Conservation (phyloP, 2,329 filamentous ascomycete genomes). For the Aspergillus puulaauensis region DNA sequence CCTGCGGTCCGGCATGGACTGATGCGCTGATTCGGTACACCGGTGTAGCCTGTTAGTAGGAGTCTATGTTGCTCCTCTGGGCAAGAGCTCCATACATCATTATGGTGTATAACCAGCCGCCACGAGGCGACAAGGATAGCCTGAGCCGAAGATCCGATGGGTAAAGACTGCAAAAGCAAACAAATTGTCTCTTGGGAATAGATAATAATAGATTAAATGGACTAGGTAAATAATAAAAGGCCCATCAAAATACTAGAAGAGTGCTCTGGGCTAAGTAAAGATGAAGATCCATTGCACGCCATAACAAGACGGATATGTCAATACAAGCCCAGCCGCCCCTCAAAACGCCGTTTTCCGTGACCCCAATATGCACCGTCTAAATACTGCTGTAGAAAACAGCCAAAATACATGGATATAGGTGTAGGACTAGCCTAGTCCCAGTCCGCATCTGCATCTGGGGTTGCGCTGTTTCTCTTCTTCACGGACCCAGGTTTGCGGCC, state of each 20-base stretch:
- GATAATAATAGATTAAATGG: background rate
- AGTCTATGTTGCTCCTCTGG: too few species aligned
- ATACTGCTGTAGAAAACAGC: slow-evolving; percentile 13
- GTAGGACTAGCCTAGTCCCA: slow-evolving; percentile 22
- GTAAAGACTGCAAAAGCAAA: background rate
- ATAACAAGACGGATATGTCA: slow-evolving; percentile 5
- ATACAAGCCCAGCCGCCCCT: slow-evolving; percentile 11
- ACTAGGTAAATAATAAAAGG: background rate
- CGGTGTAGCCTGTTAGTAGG: too few species aligned
- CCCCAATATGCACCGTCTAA: slow-evolving; percentile 24
- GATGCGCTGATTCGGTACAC: background rate
- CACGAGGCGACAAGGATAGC: background rate
- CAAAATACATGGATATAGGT: slow-evolving; percentile 18
- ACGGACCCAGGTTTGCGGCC: slow-evolving; percentile 35
- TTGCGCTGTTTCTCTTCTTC: slow-evolving; percentile 39
- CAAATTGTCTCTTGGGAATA: background rate
- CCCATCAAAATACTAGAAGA: background rate
- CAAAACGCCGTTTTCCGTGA: slow-evolving; percentile 18
- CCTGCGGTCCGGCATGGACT: background rate
- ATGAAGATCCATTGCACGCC: background rate
- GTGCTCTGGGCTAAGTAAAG: background rate
- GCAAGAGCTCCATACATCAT: background rate
- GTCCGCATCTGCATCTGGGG: slow-evolving; percentile 35
- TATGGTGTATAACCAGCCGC: background rate
- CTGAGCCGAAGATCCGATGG: slow-evolving; percentile 7